Base-by-base conservation (phyloP, 1,284 basidiomycete species). In the Trichosporon coremiiforme region DNA sequence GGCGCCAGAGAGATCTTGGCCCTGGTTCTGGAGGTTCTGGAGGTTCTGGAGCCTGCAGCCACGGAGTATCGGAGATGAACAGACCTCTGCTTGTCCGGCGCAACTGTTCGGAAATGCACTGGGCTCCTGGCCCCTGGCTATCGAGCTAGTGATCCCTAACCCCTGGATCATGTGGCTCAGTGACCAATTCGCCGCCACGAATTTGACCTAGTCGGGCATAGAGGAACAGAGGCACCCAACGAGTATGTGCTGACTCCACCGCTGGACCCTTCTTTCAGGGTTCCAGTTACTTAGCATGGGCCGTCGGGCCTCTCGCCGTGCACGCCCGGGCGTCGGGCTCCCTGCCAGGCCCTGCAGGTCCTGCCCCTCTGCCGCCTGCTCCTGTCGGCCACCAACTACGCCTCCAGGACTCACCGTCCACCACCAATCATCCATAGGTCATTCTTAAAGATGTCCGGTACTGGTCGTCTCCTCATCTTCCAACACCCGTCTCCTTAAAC, bases 401-500 rank as follows among this genome's bases (percentile, higher is more conserved):
- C 57, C 29, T 33, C 29, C 33, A 33, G 33, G 33, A 33, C 33
- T 33, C 33, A 33, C 33, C 29, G 29, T 60, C 29, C 57, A 33
- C 57, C 57, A 60, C 57, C 57, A 60, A 60, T 60, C 57, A 60
- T 60, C 57, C 57, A 31, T 33, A 60, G 57, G 31, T 60, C 57
- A 60, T 60, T 60, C 57, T 55, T 60, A 60, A 33, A 33, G 55
- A 57, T 57, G 55, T 57, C 55, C 57, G 57, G 31, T n/a, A 60
- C 29, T 60, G 57, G 57, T 31, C 57, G 57, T 13, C 15, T 9
- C 29, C 29, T 33, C 57, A 33, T 33, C 57, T n/a, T 15, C 17
- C 57, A 33, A n/a, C n/a, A n/a, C n/a, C n/a, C n/a, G 57, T 60
- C 57, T n/a, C 55, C 29, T 57, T 31, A 9, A 31, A 29, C 55